Conservation (phyloP, 2,329 filamentous ascomycete species). For the Rhynchosporium graminicola region DNA sequence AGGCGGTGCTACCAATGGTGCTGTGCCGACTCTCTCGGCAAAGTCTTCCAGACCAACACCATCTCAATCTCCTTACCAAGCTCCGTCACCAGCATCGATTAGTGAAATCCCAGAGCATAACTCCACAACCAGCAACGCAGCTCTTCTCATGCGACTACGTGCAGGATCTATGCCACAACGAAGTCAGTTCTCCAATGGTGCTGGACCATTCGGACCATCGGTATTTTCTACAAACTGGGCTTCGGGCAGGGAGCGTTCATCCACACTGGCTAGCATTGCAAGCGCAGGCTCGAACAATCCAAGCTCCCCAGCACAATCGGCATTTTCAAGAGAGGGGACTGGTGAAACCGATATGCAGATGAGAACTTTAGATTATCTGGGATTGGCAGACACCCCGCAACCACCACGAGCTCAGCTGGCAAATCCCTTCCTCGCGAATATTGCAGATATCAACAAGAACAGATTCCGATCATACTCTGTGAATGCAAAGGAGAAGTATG, state of each 20-base stretch:
- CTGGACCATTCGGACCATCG: conserved; percentile 79
- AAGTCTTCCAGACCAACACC: conserved; percentile 85
- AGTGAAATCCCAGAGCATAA: conserved; percentile 47
- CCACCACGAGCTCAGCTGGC: conserved; percentile 71
- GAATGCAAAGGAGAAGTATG: conserved; percentile 97
- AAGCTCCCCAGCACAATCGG: conserved; percentile 82
- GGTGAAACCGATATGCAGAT: conserved; percentile 84
- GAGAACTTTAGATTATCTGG: conserved; percentile 93
- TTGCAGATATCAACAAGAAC: conserved; percentile 77
- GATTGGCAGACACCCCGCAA: conserved; percentile 90
- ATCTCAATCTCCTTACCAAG: conserved; percentile 83
- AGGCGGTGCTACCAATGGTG: conserved; percentile 61
- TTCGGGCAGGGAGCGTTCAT: conserved; percentile 76
- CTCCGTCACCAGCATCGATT: conserved; percentile 58
- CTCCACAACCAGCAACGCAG: conserved; percentile 58
- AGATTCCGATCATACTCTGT: conserved; percentile 97
- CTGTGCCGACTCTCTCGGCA: conserved; percentile 53
- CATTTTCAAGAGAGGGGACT: conserved; percentile 81
- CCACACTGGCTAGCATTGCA: conserved; percentile 77
- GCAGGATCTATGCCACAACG: conserved; percentile 94
- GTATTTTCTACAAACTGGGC: conserved; percentile 89
- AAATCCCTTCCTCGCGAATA: conserved; percentile 72
- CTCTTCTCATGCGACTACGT: conserved; percentile 79
- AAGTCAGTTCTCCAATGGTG: conserved; percentile 61
- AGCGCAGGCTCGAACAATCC: conserved; percentile 91